Conservation (phyloP, 345 rosid species). For the Psidium friedrichsthalianum region DNA sequence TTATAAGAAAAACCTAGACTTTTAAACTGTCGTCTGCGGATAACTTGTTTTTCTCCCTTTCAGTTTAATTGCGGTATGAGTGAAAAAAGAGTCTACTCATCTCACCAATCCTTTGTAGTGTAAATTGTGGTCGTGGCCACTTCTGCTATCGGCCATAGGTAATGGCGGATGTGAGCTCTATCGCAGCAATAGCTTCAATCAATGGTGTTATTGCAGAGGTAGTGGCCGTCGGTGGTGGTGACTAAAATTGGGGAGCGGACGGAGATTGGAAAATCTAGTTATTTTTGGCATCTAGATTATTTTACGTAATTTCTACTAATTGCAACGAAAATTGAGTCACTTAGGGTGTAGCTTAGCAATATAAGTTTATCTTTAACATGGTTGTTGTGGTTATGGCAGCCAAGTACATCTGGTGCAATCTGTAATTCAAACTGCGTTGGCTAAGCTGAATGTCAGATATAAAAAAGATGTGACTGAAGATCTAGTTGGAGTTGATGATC, state of each 20-base stretch:
- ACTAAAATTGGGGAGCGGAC: background rate
- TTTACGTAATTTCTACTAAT: background rate
- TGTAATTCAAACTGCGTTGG: background rate
- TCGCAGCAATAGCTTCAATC: background rate
- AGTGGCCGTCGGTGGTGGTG: background rate
- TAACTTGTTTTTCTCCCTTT: background rate
- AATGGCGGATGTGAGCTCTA: too few relatives aligned
- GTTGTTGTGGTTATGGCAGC: background rate
- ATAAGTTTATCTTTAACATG: background rate
- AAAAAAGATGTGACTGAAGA: background rate
- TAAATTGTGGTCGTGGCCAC: too few relatives aligned
- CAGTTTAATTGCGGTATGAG: fast-evolving
- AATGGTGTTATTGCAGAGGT: background rate
- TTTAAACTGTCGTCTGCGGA: background rate
- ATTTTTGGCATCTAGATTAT: too few relatives aligned
- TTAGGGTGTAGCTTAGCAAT: background rate
- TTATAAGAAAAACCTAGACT: background rate
- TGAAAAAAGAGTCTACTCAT: background rate
- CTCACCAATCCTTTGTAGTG: background rate
- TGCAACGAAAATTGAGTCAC: background rate
- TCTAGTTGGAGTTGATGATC: background rate
- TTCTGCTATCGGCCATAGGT: too few relatives aligned
- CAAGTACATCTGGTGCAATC: background rate
- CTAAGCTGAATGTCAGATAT: background rate
- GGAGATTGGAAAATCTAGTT: background rate